phyloP scores from a whole-genome alignment of 1,284 basidiomycete genomes.

The Naganishia albida region DNA sequence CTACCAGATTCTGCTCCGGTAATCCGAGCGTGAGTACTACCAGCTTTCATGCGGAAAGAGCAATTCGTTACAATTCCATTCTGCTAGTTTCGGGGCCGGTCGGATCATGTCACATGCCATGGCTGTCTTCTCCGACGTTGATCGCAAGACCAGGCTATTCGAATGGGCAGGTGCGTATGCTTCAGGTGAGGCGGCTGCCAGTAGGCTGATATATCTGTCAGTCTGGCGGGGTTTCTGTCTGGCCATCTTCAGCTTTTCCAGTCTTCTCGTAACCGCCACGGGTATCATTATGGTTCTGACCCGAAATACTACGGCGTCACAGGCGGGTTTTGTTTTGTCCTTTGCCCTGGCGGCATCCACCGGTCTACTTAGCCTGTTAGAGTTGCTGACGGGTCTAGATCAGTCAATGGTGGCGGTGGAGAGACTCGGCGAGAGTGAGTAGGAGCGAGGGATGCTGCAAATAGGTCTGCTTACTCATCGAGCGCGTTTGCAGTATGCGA shows the following conservation, averaged over 20 bases:
- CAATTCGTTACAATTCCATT: not conserved
- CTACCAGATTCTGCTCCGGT: constrained; percentile 42
- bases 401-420: constrained; percentile 40
- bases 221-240: constrained; percentile 46
- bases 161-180: constrained; percentile 41
- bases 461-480: not conserved
- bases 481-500: constrained; percentile 38
- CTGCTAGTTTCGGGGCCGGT: constrained; percentile 43
- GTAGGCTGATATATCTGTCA: not conserved
- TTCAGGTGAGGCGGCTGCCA: not conserved
- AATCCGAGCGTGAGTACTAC: constrained; percentile 48
- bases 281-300: constrained; percentile 55
- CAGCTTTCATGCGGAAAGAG: no score
- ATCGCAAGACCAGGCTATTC: constrained; percentile 42
- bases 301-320: constrained; percentile 47
- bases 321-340: constrained; percentile 55
- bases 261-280: constrained; percentile 45
- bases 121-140: constrained; percentile 45
- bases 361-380: constrained; percentile 41
- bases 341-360: constrained; percentile 52
- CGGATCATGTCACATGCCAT: constrained; percentile 47
- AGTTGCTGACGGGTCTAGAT: constrained; percentile 38
- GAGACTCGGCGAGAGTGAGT: constrained; percentile 31
- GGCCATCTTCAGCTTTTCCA: constrained; percentile 42
- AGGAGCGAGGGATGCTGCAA: not conserved